Evolutionary conservation across 2,329 filamentous ascomycete species (phyloP).

Genomic region (Acephala macrosclerotiorum): DNA sequence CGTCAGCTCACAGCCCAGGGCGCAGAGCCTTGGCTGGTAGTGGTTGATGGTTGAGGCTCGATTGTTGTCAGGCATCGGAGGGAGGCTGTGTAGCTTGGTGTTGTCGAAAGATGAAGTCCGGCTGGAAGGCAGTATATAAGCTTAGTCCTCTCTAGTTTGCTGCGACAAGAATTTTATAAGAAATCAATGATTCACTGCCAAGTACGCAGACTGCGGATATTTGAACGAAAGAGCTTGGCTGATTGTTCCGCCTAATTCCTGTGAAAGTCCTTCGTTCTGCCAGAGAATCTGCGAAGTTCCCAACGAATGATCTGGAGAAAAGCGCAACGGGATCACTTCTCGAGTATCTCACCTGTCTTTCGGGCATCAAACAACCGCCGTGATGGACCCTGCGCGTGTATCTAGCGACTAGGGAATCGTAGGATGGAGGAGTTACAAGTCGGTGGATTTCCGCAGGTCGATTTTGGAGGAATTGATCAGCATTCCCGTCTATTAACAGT

Average conservation of each 20-base stretch:
- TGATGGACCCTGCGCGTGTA: constrained; percentile 16
- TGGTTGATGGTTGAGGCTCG: constrained; percentile 25
- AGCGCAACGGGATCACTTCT: constrained; percentile 9
- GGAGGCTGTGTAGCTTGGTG: constrained; percentile 31
- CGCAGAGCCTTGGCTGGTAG: constrained; percentile 38
- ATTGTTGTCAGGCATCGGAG: constrained; percentile 36
- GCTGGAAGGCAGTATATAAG: constrained; percentile 35
- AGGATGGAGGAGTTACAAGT: constrained; percentile 20
- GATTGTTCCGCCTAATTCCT: constrained; percentile 7
- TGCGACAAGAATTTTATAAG: constrained; percentile 2
- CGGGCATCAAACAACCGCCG: constrained; percentile 26
- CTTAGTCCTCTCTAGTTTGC: constrained; percentile 22
- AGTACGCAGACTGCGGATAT: constrained; percentile 24
- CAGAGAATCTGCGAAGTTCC: constrained; percentile 7
- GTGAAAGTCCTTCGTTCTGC: constrained; percentile 3
- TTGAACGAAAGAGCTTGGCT: constrained; percentile 24
- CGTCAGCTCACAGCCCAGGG: constrained; percentile 39
- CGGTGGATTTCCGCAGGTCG: constrained; percentile 8
- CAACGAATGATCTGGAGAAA: constrained; percentile 6
- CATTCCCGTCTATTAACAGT: constrained; percentile 8
- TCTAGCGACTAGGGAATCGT: constrained; percentile 11
- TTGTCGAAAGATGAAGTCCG: constrained; percentile 13
- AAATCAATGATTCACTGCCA: constrained; percentile 21
- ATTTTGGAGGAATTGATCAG: constrained; percentile 1
- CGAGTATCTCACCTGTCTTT: constrained; percentile 22